A percentile compares a stretch with the other conserved stretches of the same genome.
phyloP scores from a whole-genome alignment of 1,284 basidiomycete species.

The Ceratobasidium sp. region DNA sequence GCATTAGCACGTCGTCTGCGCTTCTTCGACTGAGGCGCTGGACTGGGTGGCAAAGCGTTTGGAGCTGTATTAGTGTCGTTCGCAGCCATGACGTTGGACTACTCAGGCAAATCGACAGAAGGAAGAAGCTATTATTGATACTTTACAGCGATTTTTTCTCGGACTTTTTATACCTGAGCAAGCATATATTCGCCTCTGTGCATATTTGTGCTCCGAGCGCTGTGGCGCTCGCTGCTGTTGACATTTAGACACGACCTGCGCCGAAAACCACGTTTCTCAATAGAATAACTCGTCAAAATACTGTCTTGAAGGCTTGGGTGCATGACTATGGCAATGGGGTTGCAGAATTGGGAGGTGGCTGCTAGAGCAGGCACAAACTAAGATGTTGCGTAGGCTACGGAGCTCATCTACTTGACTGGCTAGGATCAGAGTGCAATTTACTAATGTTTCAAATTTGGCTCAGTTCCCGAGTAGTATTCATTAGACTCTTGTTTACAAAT shows the following conservation, averaged over 20 bases:
- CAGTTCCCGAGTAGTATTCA: not conserved
- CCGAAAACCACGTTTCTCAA: not conserved
- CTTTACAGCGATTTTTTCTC: too few species aligned
- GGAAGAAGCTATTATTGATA: too few species aligned
- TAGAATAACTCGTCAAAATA: not conserved
- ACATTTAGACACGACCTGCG: not conserved
- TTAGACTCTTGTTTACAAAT: not conserved
- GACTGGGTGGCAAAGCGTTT: not conserved
- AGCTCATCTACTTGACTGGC: too few species aligned
- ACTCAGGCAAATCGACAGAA: too few species aligned
- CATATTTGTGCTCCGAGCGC: not conserved
- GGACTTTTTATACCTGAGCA: not conserved
- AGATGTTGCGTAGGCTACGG: too few species aligned
- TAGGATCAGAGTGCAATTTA: too few species aligned
- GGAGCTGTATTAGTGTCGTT: not conserved
- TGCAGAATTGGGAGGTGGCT: too few species aligned
- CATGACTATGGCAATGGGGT: too few species aligned
- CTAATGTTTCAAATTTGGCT: too few species aligned
- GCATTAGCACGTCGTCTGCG: not conserved
- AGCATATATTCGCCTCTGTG: not conserved
- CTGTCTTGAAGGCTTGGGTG: too few species aligned
- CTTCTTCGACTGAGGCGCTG: not conserved
- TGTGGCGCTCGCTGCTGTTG: not conserved
- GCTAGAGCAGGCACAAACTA: too few species aligned
- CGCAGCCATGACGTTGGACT: too few species aligned